Evolutionary conservation across 1,139 yeast species (phyloP).

Genomic region (Dujonia santamariae): DNA sequence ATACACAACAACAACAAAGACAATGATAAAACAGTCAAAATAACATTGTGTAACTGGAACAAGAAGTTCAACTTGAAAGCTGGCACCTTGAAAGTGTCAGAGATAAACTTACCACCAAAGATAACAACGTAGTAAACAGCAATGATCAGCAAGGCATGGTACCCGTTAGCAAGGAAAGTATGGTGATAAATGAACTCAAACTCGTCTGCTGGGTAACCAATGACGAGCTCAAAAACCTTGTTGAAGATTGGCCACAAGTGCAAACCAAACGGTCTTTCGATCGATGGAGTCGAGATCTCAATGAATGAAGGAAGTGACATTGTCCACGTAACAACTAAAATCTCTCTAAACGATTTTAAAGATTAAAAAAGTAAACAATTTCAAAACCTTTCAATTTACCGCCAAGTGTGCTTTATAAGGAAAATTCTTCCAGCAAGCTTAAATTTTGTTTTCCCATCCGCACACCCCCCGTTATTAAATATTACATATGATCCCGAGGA

Average conservation of each 20-base stretch:
- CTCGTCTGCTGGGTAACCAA: constrained; percentile 68
- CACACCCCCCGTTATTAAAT: not conserved
- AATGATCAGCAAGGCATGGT: constrained; percentile 58
- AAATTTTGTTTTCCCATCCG: not conserved
- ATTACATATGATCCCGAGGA: not conserved
- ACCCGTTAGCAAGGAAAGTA: constrained; percentile 69
- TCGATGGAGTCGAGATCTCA: constrained; percentile 45
- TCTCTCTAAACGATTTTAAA: not conserved
- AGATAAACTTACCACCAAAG: constrained; percentile 68
- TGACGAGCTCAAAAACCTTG: constrained; percentile 44
- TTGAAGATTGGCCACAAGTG: constrained; percentile 88
- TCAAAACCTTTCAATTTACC: not conserved
- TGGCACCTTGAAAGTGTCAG: constrained; percentile 47
- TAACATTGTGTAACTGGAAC: constrained; percentile 79
- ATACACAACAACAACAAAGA: constrained; percentile 62
- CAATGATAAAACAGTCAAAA: constrained; percentile 70
- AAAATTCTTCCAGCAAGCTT: too few species aligned
- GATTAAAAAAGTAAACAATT: not conserved
- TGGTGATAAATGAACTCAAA: constrained; percentile 66
- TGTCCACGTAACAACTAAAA: not conserved
- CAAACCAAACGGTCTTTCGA: constrained; percentile 86
- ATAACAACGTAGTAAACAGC: constrained; percentile 76
- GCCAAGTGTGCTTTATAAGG: not conserved
- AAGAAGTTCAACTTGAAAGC: constrained; percentile 67
- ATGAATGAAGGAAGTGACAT: constrained; percentile 9